Percentiles rank a stretch among this genome's conserved stretches.
Conservation (phyloP, 371 early-diverging fungal species). For the Rhizopus microsporus region DNA sequence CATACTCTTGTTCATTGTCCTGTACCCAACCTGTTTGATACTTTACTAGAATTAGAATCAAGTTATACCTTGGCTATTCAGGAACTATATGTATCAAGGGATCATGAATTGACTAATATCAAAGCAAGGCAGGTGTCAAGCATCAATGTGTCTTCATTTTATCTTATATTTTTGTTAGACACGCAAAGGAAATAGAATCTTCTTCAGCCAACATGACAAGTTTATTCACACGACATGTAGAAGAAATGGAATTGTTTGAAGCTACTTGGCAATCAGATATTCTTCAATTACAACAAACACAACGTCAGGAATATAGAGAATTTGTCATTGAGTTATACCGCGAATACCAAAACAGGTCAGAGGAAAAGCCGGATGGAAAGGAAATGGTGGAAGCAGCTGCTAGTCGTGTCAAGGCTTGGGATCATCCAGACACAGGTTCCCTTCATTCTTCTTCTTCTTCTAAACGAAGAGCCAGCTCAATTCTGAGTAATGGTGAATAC, state of each 20-base stretch:
- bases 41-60: conserved; percentile 67
- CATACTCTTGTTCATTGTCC: conserved; percentile 69
- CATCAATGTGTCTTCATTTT: background rate
- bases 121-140: conserved; percentile 31
- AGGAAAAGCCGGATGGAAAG: conserved; percentile 51
- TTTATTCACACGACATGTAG: conserved; percentile 56
- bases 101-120: conserved; percentile 46
- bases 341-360: conserved; percentile 48
- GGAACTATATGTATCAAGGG: conserved; percentile 42
- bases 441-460: background rate
- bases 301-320: conserved; percentile 67
- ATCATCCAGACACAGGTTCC: conserved; percentile 2
- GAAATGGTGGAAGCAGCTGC: conserved; percentile 53
- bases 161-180: conserved; percentile 23
- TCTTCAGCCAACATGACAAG: conserved; percentile 34
- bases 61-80: conserved; percentile 64
- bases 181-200: conserved; percentile 37
- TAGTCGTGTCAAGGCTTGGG: conserved; percentile 24
- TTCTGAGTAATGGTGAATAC: background rate
- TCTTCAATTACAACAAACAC: conserved; percentile 57
- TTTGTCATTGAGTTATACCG: conserved; percentile 69
- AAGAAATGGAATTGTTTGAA: conserved; percentile 63
- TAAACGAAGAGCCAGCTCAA: background rate
- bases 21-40: conserved; percentile 63
- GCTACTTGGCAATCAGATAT: conserved; percentile 67